Base-by-base conservation (phyloP, 2,329 filamentous ascomycete species). In the Microsporum ferrugineum region DNA sequence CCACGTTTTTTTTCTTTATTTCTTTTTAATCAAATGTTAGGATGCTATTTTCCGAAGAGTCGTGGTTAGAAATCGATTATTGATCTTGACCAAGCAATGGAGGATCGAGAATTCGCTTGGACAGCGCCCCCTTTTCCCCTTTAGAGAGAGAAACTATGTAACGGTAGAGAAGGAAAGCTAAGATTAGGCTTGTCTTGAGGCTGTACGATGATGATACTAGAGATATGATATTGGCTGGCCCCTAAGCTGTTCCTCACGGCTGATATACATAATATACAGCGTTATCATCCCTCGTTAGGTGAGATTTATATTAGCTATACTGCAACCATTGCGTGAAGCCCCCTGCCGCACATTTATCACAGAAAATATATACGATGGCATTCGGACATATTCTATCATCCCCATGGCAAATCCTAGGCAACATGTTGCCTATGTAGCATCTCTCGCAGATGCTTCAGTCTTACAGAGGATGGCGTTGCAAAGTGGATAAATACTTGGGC, bases 351-450 rank as follows among this genome's bases (percentile, higher is more conserved):
- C 7, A 8, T 14, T 7, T 36, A 3, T 7, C 8, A 31, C 36
- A 2, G n/a, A 34, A 23, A 55, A 55, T 55, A 38, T 55, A 33
- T 55, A 55, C 51, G 51, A 55, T 23, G 33, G n/a, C 33, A 55
- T 34, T 36, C 51, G 51, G 51, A 55, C 31, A 55, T 55, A 55
- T 55, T 55, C n/a, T n/a, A 55, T 14, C 51, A 36, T 36, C 31
- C n/a, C 12, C 51, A 36, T n/a, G 10, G 14, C 31, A 34, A n/a
- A 8, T 2, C 8, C 17, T 23, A 23, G 17, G 17, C 17, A 23
- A 23, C 17, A 23, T 23, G 17, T 23, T 23, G 17, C 17, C 17
- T 23, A 23, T 23, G 17, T 36, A 36, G 34, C 34, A 36, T 10
- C 34, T 36, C 34, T 23, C 38, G 10, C 10, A 36, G 34, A 36